Evolutionary conservation across 805 yeast species (phyloP).

Genomic region (Metschnikowia kofuensis): DNA sequence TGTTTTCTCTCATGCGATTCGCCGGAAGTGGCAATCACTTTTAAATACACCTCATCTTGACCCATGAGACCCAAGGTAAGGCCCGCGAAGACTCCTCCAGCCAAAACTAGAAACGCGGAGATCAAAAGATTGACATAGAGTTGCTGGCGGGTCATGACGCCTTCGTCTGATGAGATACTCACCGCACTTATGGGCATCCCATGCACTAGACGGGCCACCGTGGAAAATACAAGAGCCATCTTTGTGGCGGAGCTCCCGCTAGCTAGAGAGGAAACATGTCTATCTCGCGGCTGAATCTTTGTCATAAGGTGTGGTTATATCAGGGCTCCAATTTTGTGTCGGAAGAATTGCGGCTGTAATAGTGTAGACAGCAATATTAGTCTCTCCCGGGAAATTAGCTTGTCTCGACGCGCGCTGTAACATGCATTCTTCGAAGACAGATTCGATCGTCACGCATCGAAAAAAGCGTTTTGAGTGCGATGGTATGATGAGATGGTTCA

Average conservation of each 20-base stretch:
- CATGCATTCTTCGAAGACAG: neutral
- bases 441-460: neutral
- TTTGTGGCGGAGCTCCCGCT: slow-evolving; percentile 26
- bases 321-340: neutral
- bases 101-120: slow-evolving; percentile 59
- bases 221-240: slow-evolving; percentile 31
- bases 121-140: slow-evolving; percentile 49
- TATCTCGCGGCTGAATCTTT: slow-evolving; percentile 27
- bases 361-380: neutral
- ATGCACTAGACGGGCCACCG: slow-evolving; percentile 30
- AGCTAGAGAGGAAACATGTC: slow-evolving; percentile 25
- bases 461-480: neutral
- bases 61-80: slow-evolving; percentile 96
- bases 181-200: slow-evolving; percentile 31
- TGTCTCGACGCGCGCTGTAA: neutral
- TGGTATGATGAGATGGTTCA: neutral
- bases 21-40: slow-evolving; percentile 90
- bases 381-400: neutral
- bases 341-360: neutral
- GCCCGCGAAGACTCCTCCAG: slow-evolving; percentile 92
- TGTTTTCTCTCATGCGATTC: slow-evolving; percentile 60
- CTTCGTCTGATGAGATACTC: slow-evolving; percentile 13
- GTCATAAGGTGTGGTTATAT: slow-evolving; percentile 10
- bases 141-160: slow-evolving; percentile 33
- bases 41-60: slow-evolving; percentile 92